These are phyloP conservation scores for Isoetes engelmannii DNA, from an alignment of 83 land plant species.

Conservation along the genomic window DNA sequence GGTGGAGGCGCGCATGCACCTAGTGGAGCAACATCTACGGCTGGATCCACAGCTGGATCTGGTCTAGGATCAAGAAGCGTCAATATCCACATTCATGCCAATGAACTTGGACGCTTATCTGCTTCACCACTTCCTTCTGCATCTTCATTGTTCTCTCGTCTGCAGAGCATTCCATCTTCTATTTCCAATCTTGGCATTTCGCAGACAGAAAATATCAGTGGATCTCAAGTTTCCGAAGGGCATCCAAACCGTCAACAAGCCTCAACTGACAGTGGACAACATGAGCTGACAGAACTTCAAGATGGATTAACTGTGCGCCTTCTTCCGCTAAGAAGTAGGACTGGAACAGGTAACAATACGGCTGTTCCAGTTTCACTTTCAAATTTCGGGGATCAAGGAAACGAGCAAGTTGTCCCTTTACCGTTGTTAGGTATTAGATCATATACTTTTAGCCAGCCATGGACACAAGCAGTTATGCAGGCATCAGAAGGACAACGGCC, in stretches of 20 bases:
- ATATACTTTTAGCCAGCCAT: neutral
- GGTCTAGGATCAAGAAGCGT: no score
- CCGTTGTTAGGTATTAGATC: neutral
- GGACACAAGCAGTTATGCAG: conserved; percentile 8
- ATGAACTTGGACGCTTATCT: no score
- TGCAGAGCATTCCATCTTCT: no score
- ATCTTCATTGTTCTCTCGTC: no score
- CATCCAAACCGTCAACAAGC: neutral
- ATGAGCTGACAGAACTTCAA: neutral
- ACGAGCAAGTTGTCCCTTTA: neutral
- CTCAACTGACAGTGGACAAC: neutral
- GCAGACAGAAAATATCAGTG: no score
- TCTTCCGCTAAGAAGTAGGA: neutral
- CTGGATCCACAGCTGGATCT: no score
- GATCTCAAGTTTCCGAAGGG: no score
- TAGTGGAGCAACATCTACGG: no score
- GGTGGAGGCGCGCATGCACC: no score
- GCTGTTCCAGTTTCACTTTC: neutral
- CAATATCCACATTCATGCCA: no score
- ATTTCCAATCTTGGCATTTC: no score
- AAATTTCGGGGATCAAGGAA: neutral
- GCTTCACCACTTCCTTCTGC: no score
- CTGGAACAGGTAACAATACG: neutral
- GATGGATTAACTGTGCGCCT: neutral
- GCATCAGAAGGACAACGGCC: conserved; percentile 11